Conservation (phyloP, 805 yeast genomes). For the Candida nonsorbophila region DNA sequence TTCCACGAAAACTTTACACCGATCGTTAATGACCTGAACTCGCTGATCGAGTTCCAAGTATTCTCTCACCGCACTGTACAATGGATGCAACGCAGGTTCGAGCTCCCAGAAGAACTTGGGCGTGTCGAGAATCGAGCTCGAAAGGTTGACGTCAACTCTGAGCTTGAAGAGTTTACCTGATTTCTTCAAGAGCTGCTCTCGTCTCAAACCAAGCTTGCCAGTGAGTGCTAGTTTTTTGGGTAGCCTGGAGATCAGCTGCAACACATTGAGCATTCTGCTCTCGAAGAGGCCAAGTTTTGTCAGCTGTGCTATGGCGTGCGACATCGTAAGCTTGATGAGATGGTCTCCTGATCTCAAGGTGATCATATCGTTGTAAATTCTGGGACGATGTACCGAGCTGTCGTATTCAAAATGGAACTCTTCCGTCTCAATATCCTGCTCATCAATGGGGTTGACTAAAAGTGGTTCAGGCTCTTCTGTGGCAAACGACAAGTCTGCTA, state of each 20-base stretch:
- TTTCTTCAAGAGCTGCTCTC: constrained; percentile 80
- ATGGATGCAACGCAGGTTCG: constrained; percentile 93
- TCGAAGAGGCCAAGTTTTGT: constrained; percentile 89
- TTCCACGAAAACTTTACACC: constrained; percentile 91
- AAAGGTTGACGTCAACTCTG: constrained; percentile 87
- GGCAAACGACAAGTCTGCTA: constrained; percentile 87
- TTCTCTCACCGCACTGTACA: constrained; percentile 84
- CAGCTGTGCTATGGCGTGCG: constrained; percentile 96
- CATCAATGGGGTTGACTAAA: constrained; percentile 69
- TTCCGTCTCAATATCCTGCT: constrained; percentile 89
- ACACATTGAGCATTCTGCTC: constrained; percentile 78
- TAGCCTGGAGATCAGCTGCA: constrained; percentile 79
- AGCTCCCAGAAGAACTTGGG: constrained; percentile 95
- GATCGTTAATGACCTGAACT: constrained; percentile 86
- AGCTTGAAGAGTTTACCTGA: constrained; percentile 87
- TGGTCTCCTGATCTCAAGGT: constrained; percentile 89
- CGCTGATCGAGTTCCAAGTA: constrained; percentile 93
- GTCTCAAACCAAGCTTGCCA: constrained; percentile 77
- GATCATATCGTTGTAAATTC: constrained; percentile 91
- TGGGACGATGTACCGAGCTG: constrained; percentile 52
- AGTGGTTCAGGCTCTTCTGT: constrained; percentile 37
- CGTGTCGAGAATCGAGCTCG: constrained; percentile 86
- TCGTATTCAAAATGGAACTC: constrained; percentile 76
- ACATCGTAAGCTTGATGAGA: constrained; percentile 83
- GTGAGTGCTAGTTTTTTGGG: constrained; percentile 89